phyloP scores from a whole-genome alignment of 352 stramenopile species.

The Phytophthora europaea region DNA sequence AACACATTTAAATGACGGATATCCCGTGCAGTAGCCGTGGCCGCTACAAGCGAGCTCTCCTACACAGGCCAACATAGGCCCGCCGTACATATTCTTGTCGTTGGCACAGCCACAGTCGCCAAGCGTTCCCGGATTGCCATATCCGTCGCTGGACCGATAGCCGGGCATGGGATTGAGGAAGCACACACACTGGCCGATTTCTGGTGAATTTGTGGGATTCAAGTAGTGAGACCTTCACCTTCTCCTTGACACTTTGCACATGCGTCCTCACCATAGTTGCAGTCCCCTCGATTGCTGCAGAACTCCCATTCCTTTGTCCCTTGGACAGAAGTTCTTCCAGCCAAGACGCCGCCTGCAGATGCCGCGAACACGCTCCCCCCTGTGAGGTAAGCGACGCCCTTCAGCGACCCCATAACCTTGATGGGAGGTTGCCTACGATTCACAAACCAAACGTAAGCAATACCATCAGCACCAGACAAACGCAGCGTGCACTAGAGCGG shows the following conservation, averaged over 20 bases:
- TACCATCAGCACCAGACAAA: conserved; percentile 10
- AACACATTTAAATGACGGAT: conserved; percentile 64
- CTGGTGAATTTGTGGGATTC: conserved; percentile 25
- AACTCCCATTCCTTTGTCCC: conserved; percentile 92
- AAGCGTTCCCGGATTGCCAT: conserved; percentile 85
- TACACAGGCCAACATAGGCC: conserved; percentile 63
- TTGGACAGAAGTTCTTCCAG: conserved; percentile 54
- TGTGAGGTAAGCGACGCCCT: conserved; percentile 44
- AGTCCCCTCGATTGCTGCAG: conserved; percentile 92
- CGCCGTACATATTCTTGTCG: conserved; percentile 81
- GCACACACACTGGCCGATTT: conserved; percentile 59
- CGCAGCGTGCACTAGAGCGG: neutral
- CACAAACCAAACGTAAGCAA: neutral
- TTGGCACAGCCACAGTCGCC: conserved; percentile 94
- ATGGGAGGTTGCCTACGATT: conserved; percentile 60
- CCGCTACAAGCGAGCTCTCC: conserved; percentile 81
- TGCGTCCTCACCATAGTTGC: conserved; percentile 56
- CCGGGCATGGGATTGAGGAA: conserved; percentile 78
- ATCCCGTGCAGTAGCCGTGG: conserved; percentile 70
- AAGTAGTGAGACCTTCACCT: neutral
- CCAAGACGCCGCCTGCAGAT: conserved; percentile 53
- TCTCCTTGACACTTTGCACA: neutral
- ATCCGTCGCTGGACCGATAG: conserved; percentile 87
- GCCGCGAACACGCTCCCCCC: conserved; percentile 65
- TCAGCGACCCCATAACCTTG: conserved; percentile 58